phyloP scores from a whole-genome alignment of 495 filamentous ascomycete species.

The Thermothielavioides terrestris region DNA sequence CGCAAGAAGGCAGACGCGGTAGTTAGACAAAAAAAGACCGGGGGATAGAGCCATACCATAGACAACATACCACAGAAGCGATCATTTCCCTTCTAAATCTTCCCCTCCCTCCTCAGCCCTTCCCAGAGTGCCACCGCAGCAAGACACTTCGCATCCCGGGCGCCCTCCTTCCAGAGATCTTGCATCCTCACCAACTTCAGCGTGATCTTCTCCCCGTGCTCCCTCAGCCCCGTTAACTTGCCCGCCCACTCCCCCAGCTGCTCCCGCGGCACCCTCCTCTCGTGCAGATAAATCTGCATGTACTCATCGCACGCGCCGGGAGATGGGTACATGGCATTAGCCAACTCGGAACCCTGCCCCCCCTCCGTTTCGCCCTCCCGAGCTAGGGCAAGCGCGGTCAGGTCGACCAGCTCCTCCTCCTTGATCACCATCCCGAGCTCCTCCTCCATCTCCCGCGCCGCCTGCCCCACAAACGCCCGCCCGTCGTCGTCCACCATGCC shows the following conservation, averaged over 20 bases:
- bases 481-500: conserved; percentile 83
- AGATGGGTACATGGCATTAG: conserved; percentile 62
- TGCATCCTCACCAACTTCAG: conserved; percentile 59
- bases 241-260: conserved; percentile 64
- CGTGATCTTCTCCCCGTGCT: conserved; percentile 77
- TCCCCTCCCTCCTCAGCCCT: conserved; percentile 58
- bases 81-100: conserved; percentile 54
- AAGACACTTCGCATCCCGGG: conserved; percentile 71
- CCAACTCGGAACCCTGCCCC: conserved; percentile 33
- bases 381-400: conserved; percentile 72
- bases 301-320: conserved; percentile 80
- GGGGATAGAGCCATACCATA: conserved; percentile 1
- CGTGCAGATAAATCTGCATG: conserved; percentile 67
- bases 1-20: too few species aligned
- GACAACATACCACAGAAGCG: conserved; percentile 44
- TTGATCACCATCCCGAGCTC: conserved; percentile 59
- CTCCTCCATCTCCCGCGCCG: conserved; percentile 75
- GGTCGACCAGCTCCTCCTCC: conserved; percentile 27
- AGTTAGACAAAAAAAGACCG: background rate
- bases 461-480: conserved; percentile 65
- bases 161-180: conserved; percentile 68
- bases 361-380: conserved; percentile 19
- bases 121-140: conserved; percentile 70
- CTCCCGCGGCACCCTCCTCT: conserved; percentile 54
- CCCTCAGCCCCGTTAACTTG: conserved; percentile 66